These are phyloP conservation scores for Globisporangium splendens DNA, from an alignment of 352 stramenopile genomes.

Conservation along the genomic window DNA sequence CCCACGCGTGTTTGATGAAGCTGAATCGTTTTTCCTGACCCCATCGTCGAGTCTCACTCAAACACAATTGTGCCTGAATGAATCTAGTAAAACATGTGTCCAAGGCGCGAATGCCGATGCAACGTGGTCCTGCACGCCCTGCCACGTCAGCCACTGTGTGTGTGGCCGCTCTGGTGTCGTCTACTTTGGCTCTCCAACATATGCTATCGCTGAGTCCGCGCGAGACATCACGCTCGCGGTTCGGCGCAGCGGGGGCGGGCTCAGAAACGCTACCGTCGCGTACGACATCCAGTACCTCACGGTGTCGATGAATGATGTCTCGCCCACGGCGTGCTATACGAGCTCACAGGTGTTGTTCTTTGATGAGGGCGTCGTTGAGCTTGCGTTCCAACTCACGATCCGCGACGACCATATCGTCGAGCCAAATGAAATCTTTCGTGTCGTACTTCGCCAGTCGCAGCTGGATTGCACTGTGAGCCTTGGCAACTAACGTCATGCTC, in stretches of 20 bases:
- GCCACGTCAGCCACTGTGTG: conserved; percentile 69
- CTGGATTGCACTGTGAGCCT: conserved; percentile 25
- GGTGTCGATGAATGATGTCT: conserved; percentile 72
- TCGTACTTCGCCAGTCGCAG: conserved; percentile 39
- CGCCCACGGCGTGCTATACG: conserved; percentile 87
- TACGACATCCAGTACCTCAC: conserved; percentile 88
- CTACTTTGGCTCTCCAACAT: conserved; percentile 83
- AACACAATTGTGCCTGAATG: conserved; percentile 33
- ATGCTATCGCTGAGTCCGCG: conserved; percentile 72
- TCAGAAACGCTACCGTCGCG: conserved; percentile 61
- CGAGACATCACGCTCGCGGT: conserved; percentile 82
- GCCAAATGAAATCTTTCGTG: conserved; percentile 60
- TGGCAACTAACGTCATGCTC: conserved; percentile 55
- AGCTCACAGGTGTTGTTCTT: conserved; percentile 79
- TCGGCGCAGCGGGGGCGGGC: conserved; percentile 79
- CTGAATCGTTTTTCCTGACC: conserved; percentile 76
- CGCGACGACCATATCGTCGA: conserved; percentile 87
- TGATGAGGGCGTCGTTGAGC: conserved; percentile 65
- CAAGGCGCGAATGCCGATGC: conserved; percentile 60
- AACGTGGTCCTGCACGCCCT: conserved; percentile 59
- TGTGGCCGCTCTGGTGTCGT: conserved; percentile 91
- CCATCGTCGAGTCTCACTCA: conserved; percentile 7
- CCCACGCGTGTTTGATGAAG: conserved; percentile 90
- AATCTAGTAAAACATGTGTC: conserved; percentile 45
- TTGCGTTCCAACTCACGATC: conserved; percentile 90